phyloP scores from a whole-genome alignment of 2,329 filamentous ascomycete species.

The Pezicula radicicola region DNA sequence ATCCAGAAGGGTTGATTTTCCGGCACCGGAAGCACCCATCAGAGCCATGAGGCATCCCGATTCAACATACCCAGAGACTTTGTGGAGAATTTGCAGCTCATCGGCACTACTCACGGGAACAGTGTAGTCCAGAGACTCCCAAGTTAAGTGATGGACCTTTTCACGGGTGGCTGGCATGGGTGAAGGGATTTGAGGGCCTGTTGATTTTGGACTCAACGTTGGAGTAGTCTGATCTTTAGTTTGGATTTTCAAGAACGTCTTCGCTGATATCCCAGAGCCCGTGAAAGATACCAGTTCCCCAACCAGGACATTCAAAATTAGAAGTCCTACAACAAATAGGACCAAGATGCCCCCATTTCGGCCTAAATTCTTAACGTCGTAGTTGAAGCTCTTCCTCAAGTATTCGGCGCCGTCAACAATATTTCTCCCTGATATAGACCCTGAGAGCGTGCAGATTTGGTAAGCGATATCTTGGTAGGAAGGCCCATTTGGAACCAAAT shows the following conservation, averaged over 20 bases:
- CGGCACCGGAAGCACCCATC: conserved; percentile 70
- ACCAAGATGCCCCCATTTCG: conserved; percentile 42
- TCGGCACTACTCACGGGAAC: not conserved
- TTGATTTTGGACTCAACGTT: not conserved
- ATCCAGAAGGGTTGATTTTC: conserved; percentile 84
- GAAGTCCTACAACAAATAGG: not conserved
- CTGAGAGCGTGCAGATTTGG: conserved; percentile 49
- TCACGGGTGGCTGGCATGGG: not conserved
- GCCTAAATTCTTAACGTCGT: conserved; percentile 58
- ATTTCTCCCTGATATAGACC: conserved; percentile 46
- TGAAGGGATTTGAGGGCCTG: not conserved
- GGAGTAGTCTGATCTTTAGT: not conserved
- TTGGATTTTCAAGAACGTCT: not conserved
- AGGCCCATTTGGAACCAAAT: conserved; percentile 7
- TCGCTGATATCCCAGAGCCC: not conserved
- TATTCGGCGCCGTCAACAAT: conserved; percentile 56
- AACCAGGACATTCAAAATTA: not conserved
- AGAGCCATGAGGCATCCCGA: conserved; percentile 82
- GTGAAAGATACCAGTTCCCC: not conserved
- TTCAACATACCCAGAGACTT: conserved; percentile 73
- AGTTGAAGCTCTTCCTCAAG: conserved; percentile 49
- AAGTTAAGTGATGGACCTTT: not conserved
- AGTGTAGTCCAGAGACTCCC: not conserved
- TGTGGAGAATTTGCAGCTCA: not conserved
- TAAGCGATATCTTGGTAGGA: not conserved